Evolutionary conservation across 139 green algal species (phyloP).

Genomic region (Coelastrella sp.): DNA sequence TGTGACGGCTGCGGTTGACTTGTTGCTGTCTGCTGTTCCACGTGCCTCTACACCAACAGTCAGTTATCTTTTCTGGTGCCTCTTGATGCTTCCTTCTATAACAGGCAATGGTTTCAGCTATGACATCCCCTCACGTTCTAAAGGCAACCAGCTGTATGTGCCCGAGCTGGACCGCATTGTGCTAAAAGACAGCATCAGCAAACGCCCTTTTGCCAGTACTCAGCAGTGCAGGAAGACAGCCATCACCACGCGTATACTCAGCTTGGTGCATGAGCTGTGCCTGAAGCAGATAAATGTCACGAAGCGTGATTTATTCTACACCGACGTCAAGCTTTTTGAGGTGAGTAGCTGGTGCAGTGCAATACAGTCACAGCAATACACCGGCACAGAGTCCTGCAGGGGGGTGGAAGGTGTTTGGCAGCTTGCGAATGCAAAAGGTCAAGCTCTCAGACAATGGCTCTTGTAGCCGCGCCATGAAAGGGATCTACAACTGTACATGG

Average conservation of each 20-base stretch:
- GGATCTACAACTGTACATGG: background rate
- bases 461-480: background rate
- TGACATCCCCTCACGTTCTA: conserved; percentile 83
- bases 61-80: background rate
- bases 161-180: conserved; percentile 88
- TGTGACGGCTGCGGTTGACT: background rate
- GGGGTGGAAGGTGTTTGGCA: background rate
- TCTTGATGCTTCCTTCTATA: conserved; percentile 9
- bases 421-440: too few relatives aligned
- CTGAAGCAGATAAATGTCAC: conserved; percentile 88
- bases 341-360: conserved; percentile 42
- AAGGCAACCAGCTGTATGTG: conserved; percentile 39
- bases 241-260: conserved; percentile 92
- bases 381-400: too few relatives aligned
- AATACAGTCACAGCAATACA: too few relatives aligned
- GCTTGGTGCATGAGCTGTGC: conserved; percentile 89
- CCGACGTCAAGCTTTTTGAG: conserved; percentile 98
- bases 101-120: conserved; percentile 80
- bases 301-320: conserved; percentile 98
- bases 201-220: conserved; percentile 85
- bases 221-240: conserved; percentile 82
- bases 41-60: background rate
- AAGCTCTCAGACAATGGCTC: too few relatives aligned
- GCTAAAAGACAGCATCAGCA: conserved; percentile 79
- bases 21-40: background rate